Evolutionary conservation across 352 stramenopile species (phyloP).

Genomic region (Blastocystis sp.): DNA sequence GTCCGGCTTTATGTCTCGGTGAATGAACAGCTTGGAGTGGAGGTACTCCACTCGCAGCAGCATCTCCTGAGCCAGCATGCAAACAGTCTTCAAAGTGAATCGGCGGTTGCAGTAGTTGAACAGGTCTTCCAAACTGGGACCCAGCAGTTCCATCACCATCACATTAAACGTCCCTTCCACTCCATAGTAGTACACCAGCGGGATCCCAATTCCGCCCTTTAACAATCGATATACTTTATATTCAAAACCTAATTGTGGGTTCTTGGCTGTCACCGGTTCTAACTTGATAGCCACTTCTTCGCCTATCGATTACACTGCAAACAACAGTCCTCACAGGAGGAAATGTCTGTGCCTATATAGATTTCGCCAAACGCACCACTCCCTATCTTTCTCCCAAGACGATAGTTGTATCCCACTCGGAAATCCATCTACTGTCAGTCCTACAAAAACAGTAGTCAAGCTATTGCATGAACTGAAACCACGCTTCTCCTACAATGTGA

Average conservation of each 20-base stretch:
- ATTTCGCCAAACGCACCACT: slow-evolving; percentile 98
- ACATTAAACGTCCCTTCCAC: slow-evolving; percentile 95
- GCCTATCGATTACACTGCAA: slow-evolving; percentile 21
- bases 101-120: slow-evolving; percentile 86
- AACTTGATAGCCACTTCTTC: slow-evolving; percentile 98
- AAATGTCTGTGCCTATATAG: slow-evolving; percentile 94
- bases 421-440: slow-evolving; percentile 73
- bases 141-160: slow-evolving; percentile 98
- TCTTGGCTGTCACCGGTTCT: slow-evolving; percentile 81
- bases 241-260: slow-evolving; percentile 97
- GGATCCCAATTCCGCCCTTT: slow-evolving; percentile 92
- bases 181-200: slow-evolving; percentile 95
- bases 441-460: not conserved
- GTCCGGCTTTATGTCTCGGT: slow-evolving; percentile 88
- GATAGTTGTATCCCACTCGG: slow-evolving; percentile 98
- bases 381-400: slow-evolving; percentile 95
- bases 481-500: not conserved
- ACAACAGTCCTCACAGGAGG: not conserved
- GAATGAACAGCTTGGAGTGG: slow-evolving; percentile 87
- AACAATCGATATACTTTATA: slow-evolving; percentile 99
- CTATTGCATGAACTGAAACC: not conserved
- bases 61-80: slow-evolving; percentile 85
- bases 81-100: slow-evolving; percentile 84
- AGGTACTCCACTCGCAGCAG: slow-evolving; percentile 84
- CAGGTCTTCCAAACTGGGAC: slow-evolving; percentile 86